Conservation (phyloP, 2,329 filamentous ascomycete genomes). For the Pseudodiploospora longispora region DNA sequence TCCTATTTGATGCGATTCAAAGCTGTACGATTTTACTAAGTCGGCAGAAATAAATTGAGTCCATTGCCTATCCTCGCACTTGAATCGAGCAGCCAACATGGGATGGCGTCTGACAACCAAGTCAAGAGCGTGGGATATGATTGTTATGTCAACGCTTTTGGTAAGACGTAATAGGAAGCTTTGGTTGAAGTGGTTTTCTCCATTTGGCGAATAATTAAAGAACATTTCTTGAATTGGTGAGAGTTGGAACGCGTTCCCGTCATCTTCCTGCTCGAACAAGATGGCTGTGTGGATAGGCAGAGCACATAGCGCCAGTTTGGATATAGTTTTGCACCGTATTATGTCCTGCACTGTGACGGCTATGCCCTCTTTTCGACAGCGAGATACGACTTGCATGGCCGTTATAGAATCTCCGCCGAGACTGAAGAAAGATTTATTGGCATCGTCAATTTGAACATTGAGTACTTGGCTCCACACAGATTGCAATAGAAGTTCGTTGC, state of each 20-base stretch:
- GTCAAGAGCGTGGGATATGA: not conserved
- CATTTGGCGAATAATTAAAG: not conserved
- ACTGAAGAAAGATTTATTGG: conserved; percentile 29
- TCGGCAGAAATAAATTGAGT: not conserved
- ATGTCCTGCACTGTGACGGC: not conserved
- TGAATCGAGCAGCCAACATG: conserved; percentile 6
- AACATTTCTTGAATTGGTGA: not conserved
- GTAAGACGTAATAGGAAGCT: not conserved
- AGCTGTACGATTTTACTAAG: not conserved
- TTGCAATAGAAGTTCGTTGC: not conserved
- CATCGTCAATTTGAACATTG: conserved; percentile 15
- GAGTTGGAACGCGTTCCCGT: not conserved
- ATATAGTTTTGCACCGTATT: not conserved
- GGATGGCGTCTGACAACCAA: conserved; percentile 1
- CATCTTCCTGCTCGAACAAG: not conserved
- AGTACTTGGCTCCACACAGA: conserved; percentile 23
- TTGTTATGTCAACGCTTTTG: not conserved
- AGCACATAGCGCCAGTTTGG: not conserved
- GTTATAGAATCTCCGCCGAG: conserved; percentile 36
- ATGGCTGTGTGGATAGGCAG: not conserved
- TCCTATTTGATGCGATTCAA: not conserved
- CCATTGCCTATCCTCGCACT: not conserved
- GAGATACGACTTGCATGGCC: conserved; percentile 34
- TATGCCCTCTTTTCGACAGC: not conserved
- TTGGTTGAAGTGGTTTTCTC: not conserved